These are phyloP conservation scores for Daldinia sp. DNA, from an alignment of 2,329 filamentous ascomycete species.

Conservation along the genomic window DNA sequence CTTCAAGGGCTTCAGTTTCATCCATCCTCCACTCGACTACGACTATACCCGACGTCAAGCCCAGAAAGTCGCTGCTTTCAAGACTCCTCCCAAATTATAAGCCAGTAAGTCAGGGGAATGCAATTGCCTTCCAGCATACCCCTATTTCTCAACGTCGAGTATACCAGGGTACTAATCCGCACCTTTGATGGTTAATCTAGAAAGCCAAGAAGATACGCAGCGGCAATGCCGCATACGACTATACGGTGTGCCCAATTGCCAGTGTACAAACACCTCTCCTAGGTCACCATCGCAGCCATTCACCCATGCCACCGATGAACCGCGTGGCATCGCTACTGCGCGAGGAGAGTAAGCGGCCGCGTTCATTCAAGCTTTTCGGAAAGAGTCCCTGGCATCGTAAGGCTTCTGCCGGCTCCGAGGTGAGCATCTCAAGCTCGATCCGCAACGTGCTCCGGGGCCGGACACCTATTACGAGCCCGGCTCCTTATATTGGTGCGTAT, in stretches of 20 bases:
- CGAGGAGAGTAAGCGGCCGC: slow-evolving; percentile 48
- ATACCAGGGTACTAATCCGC: neutral
- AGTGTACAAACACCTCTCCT: slow-evolving; percentile 21
- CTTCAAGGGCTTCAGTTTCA: slow-evolving; percentile 1
- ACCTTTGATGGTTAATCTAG: slow-evolving; percentile 7
- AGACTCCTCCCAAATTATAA: slow-evolving; percentile 31
- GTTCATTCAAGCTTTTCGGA: slow-evolving; percentile 56
- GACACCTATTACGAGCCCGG: slow-evolving; percentile 52
- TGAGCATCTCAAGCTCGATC: slow-evolving; percentile 58
- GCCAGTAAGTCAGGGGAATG: slow-evolving; percentile 25
- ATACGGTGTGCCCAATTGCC: slow-evolving; percentile 21
- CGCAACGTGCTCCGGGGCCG: slow-evolving; percentile 55
- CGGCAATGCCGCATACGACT: slow-evolving; percentile 24
- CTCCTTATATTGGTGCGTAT: slow-evolving; percentile 35
- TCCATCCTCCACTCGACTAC: neutral
- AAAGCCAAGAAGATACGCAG: slow-evolving; percentile 28
- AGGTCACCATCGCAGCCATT: slow-evolving; percentile 1
- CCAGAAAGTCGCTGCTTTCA: slow-evolving; percentile 38
- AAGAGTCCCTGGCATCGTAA: slow-evolving; percentile 58
- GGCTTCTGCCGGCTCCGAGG: slow-evolving; percentile 54
- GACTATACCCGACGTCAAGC: slow-evolving; percentile 17
- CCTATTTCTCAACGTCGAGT: neutral
- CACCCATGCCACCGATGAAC: slow-evolving; percentile 23
- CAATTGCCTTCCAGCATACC: neutral
- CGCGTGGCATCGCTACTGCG: slow-evolving; percentile 50